Percentiles rank a stretch among this genome's conserved stretches.
These are phyloP conservation scores for Tricholoma furcatifolium DNA, from an alignment of 768 basidiomycete species.

Conservation along the genomic window DNA sequence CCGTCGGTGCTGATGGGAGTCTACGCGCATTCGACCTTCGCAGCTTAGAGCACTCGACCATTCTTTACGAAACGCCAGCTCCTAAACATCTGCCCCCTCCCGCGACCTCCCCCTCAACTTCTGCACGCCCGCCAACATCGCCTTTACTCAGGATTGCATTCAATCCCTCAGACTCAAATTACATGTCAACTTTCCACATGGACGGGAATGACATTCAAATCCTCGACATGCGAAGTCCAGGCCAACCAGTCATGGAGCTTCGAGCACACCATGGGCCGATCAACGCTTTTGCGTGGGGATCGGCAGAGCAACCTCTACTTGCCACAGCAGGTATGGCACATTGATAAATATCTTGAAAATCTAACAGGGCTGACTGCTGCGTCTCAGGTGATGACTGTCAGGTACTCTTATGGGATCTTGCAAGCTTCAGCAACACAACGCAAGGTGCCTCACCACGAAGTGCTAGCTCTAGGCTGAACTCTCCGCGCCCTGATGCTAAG, in stretches of 20 bases:
- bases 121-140: slow-evolving; percentile 72
- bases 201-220: slow-evolving; percentile 89
- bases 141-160: slow-evolving; percentile 87
- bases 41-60: slow-evolving; percentile 96
- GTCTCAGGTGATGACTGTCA: slow-evolving; percentile 87
- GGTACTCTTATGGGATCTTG: slow-evolving; percentile 90
- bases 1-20: slow-evolving; percentile 96
- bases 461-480: slow-evolving; percentile 69
- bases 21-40: slow-evolving; percentile 96
- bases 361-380: slow-evolving; percentile 4
- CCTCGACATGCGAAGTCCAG: slow-evolving; percentile 95
- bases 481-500: slow-evolving; percentile 79
- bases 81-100: slow-evolving; percentile 70
- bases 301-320: slow-evolving; percentile 77
- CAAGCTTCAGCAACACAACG: slow-evolving; percentile 49
- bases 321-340: slow-evolving; percentile 77
- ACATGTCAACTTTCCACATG: slow-evolving; percentile 97
- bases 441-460: slow-evolving; percentile 69
- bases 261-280: slow-evolving; percentile 79
- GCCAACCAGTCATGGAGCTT: slow-evolving; percentile 91
- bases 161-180: slow-evolving; percentile 89
- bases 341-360: not conserved
- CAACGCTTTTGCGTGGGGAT: slow-evolving; percentile 90
- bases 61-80: slow-evolving; percentile 90
- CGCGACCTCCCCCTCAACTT: slow-evolving; percentile 52